These are phyloP conservation scores for Cordyceps cateniannulata DNA, from an alignment of 2,329 filamentous ascomycete genomes.

Conservation along the genomic window DNA sequence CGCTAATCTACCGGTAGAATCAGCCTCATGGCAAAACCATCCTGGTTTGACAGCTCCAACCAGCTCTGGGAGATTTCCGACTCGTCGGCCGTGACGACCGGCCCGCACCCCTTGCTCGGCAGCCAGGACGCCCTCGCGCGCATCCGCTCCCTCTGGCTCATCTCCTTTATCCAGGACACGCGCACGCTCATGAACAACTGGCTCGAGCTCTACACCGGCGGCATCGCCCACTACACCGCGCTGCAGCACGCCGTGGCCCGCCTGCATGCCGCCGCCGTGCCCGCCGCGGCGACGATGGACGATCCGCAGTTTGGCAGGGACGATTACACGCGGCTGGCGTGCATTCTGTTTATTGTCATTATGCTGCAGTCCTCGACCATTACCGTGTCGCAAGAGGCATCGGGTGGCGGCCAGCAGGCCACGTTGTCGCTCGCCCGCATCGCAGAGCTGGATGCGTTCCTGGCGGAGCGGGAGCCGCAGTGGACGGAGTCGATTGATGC, in stretches of 20 bases:
- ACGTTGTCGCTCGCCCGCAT: background rate
- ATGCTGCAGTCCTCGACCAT: background rate
- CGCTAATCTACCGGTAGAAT: background rate
- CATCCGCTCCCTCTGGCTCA: constrained; percentile 5
- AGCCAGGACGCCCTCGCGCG: background rate
- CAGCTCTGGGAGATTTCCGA: constrained; percentile 1
- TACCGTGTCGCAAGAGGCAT: background rate
- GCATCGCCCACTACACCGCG: background rate
- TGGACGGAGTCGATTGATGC: background rate
- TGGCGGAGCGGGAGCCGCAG: background rate
- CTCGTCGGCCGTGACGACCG: background rate
- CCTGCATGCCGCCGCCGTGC: background rate
- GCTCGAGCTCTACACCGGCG: background rate
- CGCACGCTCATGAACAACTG: constrained; percentile 7
- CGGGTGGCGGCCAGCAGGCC: background rate
- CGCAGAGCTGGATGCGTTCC: background rate
- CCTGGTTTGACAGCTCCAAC: constrained; percentile 11
- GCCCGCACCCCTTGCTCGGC: background rate
- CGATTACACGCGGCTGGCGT: background rate
- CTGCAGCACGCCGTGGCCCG: background rate
- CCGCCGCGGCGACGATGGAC: background rate
- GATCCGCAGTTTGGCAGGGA: background rate
- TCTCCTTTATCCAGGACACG: constrained; percentile 7
- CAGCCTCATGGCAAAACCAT: background rate
- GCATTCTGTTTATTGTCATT: background rate